phyloP scores from a whole-genome alignment of 768 basidiomycete species.

The Chalciporus chontae region DNA sequence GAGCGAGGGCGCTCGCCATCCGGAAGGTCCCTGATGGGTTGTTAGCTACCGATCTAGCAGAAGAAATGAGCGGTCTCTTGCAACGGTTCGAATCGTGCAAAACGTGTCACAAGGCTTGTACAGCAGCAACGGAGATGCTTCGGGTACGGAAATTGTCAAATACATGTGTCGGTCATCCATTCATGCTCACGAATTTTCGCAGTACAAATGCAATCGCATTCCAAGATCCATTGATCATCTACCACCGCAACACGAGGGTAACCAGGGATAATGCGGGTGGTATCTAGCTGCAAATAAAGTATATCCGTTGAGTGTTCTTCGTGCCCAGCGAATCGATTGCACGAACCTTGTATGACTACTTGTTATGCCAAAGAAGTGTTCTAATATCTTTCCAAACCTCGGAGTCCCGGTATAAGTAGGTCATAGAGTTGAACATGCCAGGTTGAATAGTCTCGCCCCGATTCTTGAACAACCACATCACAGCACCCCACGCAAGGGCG shows the following conservation, averaged over 20 bases:
- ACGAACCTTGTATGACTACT: constrained; percentile 33
- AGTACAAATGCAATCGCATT: constrained; percentile 65
- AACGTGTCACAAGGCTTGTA: constrained; percentile 56
- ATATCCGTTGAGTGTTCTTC: not conserved
- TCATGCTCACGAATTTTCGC: constrained; percentile 13
- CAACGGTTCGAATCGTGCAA: constrained; percentile 47
- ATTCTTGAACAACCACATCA: constrained; percentile 95
- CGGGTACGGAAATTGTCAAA: constrained; percentile 38
- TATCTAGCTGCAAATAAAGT: constrained; percentile 3
- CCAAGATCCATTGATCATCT: constrained; percentile 50
- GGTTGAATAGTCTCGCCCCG: constrained; percentile 89
- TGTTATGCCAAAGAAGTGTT: constrained; percentile 92
- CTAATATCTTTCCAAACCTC: constrained; percentile 78
- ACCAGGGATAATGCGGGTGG: constrained; percentile 8
- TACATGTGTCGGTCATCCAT: not conserved
- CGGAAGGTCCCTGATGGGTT: constrained; percentile 4
- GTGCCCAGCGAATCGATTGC: not conserved
- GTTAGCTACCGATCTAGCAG: constrained; percentile 61
- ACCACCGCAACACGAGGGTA: constrained; percentile 24
- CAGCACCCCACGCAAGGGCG: constrained; percentile 88
- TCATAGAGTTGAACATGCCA: constrained; percentile 96
- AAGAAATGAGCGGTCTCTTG: constrained; percentile 57
- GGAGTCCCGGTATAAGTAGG: constrained; percentile 91
- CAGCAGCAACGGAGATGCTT: constrained; percentile 67
- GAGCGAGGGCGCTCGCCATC: not conserved